Conservation (phyloP, 2,329 filamentous ascomycete genomes). For the Chaetothyriales sp. region DNA sequence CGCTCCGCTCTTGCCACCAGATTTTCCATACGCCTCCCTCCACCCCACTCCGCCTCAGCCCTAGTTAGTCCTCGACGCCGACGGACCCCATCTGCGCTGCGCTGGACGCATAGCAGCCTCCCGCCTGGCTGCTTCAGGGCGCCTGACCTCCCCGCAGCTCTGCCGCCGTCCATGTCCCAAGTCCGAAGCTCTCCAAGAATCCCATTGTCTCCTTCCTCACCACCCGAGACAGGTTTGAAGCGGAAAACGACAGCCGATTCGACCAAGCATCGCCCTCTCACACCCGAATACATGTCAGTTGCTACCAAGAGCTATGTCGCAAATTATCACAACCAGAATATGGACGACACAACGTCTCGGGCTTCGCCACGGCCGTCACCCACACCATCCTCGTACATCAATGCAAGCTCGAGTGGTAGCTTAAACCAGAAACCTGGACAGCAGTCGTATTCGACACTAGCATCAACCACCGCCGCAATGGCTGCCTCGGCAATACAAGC, state of each 20-base stretch:
- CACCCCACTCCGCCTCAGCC: not conserved
- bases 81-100: not conserved
- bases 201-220: constrained; percentile 30
- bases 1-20: not conserved
- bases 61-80: not conserved
- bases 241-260: constrained; percentile 11
- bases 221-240: constrained; percentile 26
- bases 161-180: constrained; percentile 24
- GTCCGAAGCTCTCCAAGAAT: constrained; percentile 22
- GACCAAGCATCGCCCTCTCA: constrained; percentile 17
- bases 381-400: not conserved
- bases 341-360: constrained; percentile 18
- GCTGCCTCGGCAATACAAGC: constrained; percentile 12
- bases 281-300: constrained; percentile 36
- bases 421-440: constrained; percentile 8
- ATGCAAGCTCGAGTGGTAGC: not conserved
- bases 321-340: constrained; percentile 27
- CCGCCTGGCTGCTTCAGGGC: constrained; percentile 3
- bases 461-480: not conserved
- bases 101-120: not conserved
- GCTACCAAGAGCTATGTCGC: constrained; percentile 34
- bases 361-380: constrained; percentile 28
- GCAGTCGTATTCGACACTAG: constrained; percentile 1
- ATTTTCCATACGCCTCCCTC: not conserved
- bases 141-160: constrained; percentile 12